Evolutionary conservation across 2,329 filamentous ascomycete genomes (phyloP), one percentile per base, ranked within the genome.

Genomic region (Trichoderma oligosporum): DNA sequence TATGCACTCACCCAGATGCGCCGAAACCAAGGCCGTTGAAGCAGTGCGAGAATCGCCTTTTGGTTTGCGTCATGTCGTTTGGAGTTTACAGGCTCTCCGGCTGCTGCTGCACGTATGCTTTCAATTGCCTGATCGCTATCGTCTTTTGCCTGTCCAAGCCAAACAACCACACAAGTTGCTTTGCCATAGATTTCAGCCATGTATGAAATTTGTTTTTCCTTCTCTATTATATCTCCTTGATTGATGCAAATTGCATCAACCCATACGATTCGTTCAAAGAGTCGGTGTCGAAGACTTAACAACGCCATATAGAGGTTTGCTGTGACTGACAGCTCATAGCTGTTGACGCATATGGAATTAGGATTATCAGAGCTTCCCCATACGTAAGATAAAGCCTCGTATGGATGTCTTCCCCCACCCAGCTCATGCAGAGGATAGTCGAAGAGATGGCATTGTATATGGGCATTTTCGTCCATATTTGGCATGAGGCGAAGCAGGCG

Each of bases 221-320:
- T 27, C 54, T 60, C 58, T 18, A 16, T 29, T 16, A 42, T 38
- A 14, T 38, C 49, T 7, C 25, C 11, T 7, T 60, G 55, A 14
- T 60, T 46, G 24, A 60, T 54, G 36, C 58, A 60, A 20, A 60
- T 11, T 6, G 46, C 55, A 24, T 60, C 58, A 31, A 58, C 38
- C 58, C 58, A 58, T 27, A 60, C 16, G 22, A 48, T 35, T 36
- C 54, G 20, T 25, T 56, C 58, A 36, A 52, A 41, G 27, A 42
- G 12, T 33, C n/a, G 20, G 20, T 53, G 8, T 1, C 48, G 36
- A 12, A 57, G 55, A 31, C 27, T 36, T 3, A 53, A 27, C 4
- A 60, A 45, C 4, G 41, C 54, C 6, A 44, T 46, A 8, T 51
- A 18, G 9, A 60, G 46, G 16, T 57, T 60, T 16, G 31, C 36